phyloP scores from a whole-genome alignment of 83 land plant genomes.

The Isoetes engelmannii region DNA sequence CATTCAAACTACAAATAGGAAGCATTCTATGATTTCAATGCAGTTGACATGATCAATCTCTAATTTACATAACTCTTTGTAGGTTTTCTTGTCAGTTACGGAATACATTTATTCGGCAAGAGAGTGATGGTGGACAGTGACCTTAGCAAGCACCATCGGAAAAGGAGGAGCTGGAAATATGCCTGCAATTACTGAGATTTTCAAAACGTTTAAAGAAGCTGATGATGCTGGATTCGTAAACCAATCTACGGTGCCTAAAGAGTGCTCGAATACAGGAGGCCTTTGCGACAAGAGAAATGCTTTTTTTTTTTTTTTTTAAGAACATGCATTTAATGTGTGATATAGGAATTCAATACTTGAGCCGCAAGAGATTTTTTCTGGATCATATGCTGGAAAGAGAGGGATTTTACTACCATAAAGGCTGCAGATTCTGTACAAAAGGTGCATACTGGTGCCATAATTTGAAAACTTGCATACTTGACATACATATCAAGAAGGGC shows the following conservation, averaged over 20 bases:
- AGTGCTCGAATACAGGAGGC: not conserved
- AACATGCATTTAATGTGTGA: constrained; percentile 16
- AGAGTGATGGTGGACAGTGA: constrained; percentile 17
- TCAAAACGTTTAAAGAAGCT: constrained; percentile 64
- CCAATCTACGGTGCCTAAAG: constrained; percentile 37
- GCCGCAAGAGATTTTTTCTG: not conserved
- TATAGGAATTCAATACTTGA: constrained; percentile 14
- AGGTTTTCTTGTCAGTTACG: constrained; percentile 53
- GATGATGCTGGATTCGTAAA: constrained; percentile 61
- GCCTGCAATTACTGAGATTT: constrained; percentile 46
- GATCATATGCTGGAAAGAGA: not conserved
- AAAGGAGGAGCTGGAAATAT: constrained; percentile 24
- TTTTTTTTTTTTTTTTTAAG: not conserved
- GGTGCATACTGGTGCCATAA: not conserved
- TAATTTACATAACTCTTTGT: not conserved
- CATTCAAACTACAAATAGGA: not conserved
- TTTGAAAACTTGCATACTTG: not conserved
- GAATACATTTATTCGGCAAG: constrained; percentile 35
- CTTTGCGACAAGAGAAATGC: not conserved
- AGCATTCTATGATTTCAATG: too few species aligned
- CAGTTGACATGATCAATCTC: not conserved
- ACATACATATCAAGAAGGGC: too few species aligned
- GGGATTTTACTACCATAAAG: not conserved
- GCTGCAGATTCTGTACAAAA: not conserved
- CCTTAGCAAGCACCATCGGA: constrained; percentile 14